Evolutionary conservation across 176 grass and related monocot species (phyloP).

Genomic region (Ampelocalamus luodianensis): DNA sequence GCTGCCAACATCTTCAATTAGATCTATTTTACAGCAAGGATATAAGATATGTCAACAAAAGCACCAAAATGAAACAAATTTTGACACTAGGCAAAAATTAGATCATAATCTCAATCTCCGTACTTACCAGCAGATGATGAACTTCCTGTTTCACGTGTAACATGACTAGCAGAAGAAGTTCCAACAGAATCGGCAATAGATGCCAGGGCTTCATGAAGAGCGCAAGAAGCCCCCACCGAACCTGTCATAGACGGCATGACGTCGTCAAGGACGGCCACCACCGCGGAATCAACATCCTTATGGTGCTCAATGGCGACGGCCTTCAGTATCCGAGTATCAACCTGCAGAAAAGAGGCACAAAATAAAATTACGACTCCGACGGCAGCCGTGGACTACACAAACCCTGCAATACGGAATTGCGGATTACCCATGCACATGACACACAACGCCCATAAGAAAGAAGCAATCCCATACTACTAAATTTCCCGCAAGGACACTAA

Average conservation of each 20-base stretch:
- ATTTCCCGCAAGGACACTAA: background rate
- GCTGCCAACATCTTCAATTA: background rate
- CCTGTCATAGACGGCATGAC: conserved; percentile 41
- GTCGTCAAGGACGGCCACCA: conserved; percentile 53
- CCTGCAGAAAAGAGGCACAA: conserved; percentile 43
- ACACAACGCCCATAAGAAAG: background rate
- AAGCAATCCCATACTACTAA: background rate
- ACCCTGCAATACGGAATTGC: background rate
- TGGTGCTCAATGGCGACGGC: conserved; percentile 51
- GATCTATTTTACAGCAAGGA: conserved; percentile 10
- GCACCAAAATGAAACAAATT: background rate
- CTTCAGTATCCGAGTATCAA: conserved; percentile 72
- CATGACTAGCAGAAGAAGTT: conserved; percentile 24
- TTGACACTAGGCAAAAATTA: background rate
- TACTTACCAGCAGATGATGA: conserved; percentile 50
- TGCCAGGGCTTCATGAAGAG: conserved; percentile 10
- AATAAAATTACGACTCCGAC: background rate
- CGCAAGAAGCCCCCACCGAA: background rate
- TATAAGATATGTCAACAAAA: conserved; percentile 1
- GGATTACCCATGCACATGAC: background rate
- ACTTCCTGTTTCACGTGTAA: conserved; percentile 11
- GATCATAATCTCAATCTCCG: background rate
- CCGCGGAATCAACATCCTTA: conserved; percentile 50
- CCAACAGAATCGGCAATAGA: background rate
- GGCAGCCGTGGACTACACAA: background rate